Conservation (phyloP, 176 grass and related monocot species). For the Triticum dicoccoides region DNA sequence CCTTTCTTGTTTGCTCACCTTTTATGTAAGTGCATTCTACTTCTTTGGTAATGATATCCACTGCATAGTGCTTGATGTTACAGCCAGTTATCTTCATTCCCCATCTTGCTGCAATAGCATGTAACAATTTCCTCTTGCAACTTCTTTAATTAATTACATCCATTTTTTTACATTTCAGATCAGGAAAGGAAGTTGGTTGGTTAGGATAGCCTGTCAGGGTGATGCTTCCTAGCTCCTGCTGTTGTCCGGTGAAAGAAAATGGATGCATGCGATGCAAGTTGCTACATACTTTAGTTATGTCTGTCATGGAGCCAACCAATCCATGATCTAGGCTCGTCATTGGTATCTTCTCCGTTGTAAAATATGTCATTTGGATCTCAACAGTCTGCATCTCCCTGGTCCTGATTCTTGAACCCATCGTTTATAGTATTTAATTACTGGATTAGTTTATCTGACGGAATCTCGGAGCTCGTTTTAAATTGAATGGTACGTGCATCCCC, state of each 20-base stretch:
- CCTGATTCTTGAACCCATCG: constrained; percentile 38
- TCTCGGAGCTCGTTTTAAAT: background rate
- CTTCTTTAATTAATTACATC: constrained; percentile 16
- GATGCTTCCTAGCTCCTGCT: constrained; percentile 22
- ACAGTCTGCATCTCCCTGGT: constrained; percentile 25
- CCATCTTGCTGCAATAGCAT: background rate
- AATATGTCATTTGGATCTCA: constrained; percentile 48
- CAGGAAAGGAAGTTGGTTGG: constrained; percentile 13
- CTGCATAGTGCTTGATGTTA: background rate
- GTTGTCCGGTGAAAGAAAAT: constrained; percentile 13
- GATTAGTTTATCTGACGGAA: constrained; percentile 23
- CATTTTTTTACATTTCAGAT: constrained; percentile 38
- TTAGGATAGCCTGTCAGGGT: constrained; percentile 3
- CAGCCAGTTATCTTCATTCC: background rate
- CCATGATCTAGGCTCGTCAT: constrained; percentile 12
- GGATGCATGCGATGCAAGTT: constrained; percentile 11
- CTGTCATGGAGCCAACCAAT: constrained; percentile 24
- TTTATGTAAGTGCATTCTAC: background rate
- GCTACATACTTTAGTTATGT: constrained; percentile 22
- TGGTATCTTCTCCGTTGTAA: constrained; percentile 38
- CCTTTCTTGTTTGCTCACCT: background rate
- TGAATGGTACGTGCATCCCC: background rate
- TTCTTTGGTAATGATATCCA: background rate
- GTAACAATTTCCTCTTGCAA: background rate
- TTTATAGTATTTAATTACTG: constrained; percentile 9